Conservation (phyloP, 2,329 filamentous ascomycete species). For the Zymoseptoria tritici region DNA sequence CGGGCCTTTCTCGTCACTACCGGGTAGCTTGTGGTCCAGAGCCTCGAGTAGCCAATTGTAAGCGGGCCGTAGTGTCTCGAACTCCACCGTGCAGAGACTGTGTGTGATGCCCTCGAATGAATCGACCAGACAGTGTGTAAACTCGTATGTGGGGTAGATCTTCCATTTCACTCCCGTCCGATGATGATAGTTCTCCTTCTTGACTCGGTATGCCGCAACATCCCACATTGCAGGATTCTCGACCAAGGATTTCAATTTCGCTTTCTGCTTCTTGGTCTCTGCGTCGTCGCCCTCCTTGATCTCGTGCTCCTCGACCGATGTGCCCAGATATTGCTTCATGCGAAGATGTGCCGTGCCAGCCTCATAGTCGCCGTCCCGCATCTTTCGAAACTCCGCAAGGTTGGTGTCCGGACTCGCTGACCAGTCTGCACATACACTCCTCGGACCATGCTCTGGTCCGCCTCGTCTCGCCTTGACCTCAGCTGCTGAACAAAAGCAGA, state of each 20-base stretch:
- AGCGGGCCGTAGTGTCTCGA: slow-evolving; percentile 72
- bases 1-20: slow-evolving; percentile 47
- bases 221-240: slow-evolving; percentile 97
- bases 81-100: slow-evolving; percentile 88
- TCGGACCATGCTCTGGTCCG: slow-evolving; percentile 59
- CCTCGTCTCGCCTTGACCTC: slow-evolving; percentile 85
- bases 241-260: slow-evolving; percentile 37
- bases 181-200: slow-evolving; percentile 65
- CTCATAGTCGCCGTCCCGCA: slow-evolving; percentile 87
- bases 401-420: slow-evolving; percentile 68
- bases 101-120: slow-evolving; percentile 89
- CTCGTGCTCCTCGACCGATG: slow-evolving; percentile 30
- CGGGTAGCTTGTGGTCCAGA: slow-evolving; percentile 69
- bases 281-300: slow-evolving; percentile 24
- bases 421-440: slow-evolving; percentile 76
- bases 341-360: slow-evolving; percentile 75
- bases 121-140: slow-evolving; percentile 79
- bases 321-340: slow-evolving; percentile 81
- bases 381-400: slow-evolving; percentile 73
- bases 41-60: slow-evolving; percentile 87
- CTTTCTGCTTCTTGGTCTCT: slow-evolving; percentile 29
- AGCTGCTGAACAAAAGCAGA: slow-evolving; percentile 78
- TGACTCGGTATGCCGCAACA: slow-evolving; percentile 79
- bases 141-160: slow-evolving; percentile 94
- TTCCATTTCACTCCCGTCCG: slow-evolving; percentile 77